Base-by-base conservation (phyloP, 108 stramenopile species). In the Schizochytrium sp. region DNA sequence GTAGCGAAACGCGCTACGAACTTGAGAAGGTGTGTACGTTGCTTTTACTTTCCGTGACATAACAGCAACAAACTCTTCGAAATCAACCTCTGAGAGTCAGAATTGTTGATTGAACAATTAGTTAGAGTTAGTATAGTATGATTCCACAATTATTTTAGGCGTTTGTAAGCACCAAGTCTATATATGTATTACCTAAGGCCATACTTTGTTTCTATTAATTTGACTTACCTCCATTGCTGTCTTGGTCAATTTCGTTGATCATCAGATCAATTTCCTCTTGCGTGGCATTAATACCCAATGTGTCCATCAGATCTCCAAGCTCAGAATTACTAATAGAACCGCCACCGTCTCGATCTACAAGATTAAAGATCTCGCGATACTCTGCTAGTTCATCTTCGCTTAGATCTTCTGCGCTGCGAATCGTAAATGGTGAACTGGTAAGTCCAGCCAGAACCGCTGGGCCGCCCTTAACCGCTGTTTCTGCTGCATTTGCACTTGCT, bases 241-340 rank as follows among this genome's bases (percentile, higher is more conserved):
- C 93, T 72, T 93, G 91, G 89, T 95, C 94, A 46, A 95, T 94
- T 83, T 95, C 95, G 12, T 90, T 72, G 42, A 95, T 92, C 95
- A 95, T 95, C 15, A 94, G 88, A 28, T 94, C 94, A 7, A 95
- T 93, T 56, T 95, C 95, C 49, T 95, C 94, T 2, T 94, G 92
- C 17, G 90, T 91, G 4, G 94, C 95, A 90, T 94, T 93, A 45
- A 95, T 95, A 28, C 95, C 94, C 3, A 95, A 88, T 3, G 95
- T 94, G 28, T 93, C 94, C 94, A 95, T 91, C 42, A 95, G 72
- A 45, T 95, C 94, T 13, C 92, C 94, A 5, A 95, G 92, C 88
- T 95, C 95, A n/a, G 90, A 93, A 61, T 93, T 94, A 12, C 89
- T 93, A 57, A 95, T 94, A 0, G 91, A 91, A 5, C 94, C 94